A percentile compares a stretch with the other conserved stretches of the same genome.
Evolutionary conservation across 306 rosid genomes (phyloP).

Genomic region (Dalbergia oliveri): DNA sequence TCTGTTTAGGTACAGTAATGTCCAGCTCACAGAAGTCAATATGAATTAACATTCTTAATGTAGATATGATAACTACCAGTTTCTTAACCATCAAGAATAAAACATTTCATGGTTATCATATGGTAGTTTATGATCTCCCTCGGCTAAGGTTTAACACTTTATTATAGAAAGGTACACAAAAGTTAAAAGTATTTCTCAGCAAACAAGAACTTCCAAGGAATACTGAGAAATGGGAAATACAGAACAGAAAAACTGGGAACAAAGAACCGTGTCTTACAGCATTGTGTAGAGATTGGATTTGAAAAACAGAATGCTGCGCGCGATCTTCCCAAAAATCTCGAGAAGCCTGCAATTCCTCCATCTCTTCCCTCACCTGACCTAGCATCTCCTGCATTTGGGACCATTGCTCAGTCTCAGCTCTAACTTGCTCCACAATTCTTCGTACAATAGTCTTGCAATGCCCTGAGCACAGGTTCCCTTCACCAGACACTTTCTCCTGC

Average conservation of each 20-base stretch:
- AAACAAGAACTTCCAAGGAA: not conserved
- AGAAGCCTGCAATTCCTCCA: conserved; percentile 89
- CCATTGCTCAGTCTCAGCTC: conserved; percentile 95
- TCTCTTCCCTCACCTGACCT: conserved; percentile 86
- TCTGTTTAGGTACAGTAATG: not conserved
- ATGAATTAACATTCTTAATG: not conserved
- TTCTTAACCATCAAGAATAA: not conserved
- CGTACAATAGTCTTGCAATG: conserved; percentile 79
- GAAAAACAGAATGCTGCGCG: conserved; percentile 65
- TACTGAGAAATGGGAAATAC: not conserved
- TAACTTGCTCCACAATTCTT: conserved; percentile 87
- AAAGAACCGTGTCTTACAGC: conserved; percentile 55
- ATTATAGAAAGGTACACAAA: not conserved
- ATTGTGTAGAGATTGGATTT: conserved; percentile 63
- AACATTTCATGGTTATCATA: not conserved
- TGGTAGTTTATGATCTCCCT: too few species aligned
- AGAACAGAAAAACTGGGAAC: conserved; percentile 21
- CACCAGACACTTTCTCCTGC: conserved; percentile 59
- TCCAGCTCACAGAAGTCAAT: not conserved
- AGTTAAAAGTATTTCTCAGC: not conserved
- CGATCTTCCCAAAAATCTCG: conserved; percentile 89
- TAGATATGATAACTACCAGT: not conserved
- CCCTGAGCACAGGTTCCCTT: conserved; percentile 78
- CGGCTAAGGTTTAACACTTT: not conserved
- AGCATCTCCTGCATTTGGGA: conserved; percentile 98